Percentiles rank a stretch among this genome's conserved stretches.
Conservation (phyloP, 148 eudicot genomes). For the Arctostaphylos glauca region DNA sequence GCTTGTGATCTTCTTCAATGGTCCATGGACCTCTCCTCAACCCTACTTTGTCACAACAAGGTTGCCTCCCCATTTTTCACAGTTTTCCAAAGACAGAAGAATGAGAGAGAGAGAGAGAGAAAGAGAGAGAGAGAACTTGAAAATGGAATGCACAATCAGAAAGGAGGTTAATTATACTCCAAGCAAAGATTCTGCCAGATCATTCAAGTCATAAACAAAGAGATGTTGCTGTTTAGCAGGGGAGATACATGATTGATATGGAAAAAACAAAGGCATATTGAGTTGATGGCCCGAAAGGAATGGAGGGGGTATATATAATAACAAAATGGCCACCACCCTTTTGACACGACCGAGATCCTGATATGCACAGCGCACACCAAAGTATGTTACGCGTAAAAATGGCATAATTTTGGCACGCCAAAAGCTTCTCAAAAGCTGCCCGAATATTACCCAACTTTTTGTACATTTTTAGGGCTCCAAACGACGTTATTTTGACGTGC, state of each 20-base stretch:
- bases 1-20: conserved; percentile 74
- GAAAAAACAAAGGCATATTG: neutral
- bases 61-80: conserved; percentile 66
- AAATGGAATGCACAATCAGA: neutral
- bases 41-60: conserved; percentile 74
- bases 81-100: neutral
- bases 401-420: too few species aligned
- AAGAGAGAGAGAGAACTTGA: neutral
- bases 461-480: too few species aligned
- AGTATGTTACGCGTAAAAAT: too few species aligned
- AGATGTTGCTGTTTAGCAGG: conserved; percentile 22
- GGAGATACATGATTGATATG: conserved; percentile 24
- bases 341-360: neutral
- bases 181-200: conserved; percentile 53
- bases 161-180: conserved; percentile 23
- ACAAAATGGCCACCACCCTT: neutral
- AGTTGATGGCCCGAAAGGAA: conserved; percentile 20
- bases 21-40: conserved; percentile 88
- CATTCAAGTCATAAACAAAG: conserved; percentile 26
- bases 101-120: neutral
- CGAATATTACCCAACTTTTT: too few species aligned
- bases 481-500: too few species aligned
- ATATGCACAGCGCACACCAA: too few species aligned
- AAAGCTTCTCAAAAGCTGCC: too few species aligned
- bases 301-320: neutral